Conservation (phyloP, 805 yeast genomes). For the Zygotorulaspora florentina region DNA sequence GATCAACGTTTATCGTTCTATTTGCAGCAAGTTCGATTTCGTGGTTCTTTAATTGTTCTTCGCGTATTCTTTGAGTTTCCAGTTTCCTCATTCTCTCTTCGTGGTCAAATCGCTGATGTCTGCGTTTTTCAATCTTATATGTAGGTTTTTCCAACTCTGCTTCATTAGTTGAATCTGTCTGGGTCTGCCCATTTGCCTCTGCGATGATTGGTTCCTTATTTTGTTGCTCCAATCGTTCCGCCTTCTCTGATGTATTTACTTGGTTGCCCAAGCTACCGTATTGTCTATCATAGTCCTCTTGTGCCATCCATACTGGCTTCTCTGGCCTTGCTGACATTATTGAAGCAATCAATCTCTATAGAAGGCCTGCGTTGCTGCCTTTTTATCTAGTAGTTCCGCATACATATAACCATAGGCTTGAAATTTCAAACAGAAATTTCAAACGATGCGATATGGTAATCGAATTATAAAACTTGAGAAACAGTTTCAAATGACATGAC, state of each 20-base stretch:
- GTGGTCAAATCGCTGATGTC: constrained; percentile 29
- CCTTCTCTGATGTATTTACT: constrained; percentile 6
- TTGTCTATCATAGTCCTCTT: constrained; percentile 35
- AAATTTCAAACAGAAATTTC: constrained; percentile 5
- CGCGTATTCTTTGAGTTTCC: constrained; percentile 31
- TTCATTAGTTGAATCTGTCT: constrained; percentile 1
- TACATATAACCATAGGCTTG: background rate
- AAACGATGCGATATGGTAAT: background rate
- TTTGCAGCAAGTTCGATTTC: constrained; percentile 37
- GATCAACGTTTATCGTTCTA: constrained; percentile 46
- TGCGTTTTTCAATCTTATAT: constrained; percentile 25
- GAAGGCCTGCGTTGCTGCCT: background rate
- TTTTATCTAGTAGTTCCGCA: background rate
- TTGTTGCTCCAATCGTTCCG: constrained; percentile 9
- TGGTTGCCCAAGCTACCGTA: constrained; percentile 21
- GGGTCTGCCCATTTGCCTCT: constrained; percentile 20
- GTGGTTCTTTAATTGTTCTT: constrained; percentile 34
- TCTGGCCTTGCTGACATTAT: constrained; percentile 28
- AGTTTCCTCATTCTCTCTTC: constrained; percentile 34
- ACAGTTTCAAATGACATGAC: too few relatives aligned
- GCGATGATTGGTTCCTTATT: constrained; percentile 10
- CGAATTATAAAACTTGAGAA: too few relatives aligned
- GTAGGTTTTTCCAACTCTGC: constrained; percentile 12
- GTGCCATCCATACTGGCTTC: constrained; percentile 38
- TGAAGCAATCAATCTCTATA: background rate